Evolutionary conservation across 805 yeast species (phyloP), one percentile per base, ranked within the genome.

Genomic region (Saturnispora kantuleensis): DNA sequence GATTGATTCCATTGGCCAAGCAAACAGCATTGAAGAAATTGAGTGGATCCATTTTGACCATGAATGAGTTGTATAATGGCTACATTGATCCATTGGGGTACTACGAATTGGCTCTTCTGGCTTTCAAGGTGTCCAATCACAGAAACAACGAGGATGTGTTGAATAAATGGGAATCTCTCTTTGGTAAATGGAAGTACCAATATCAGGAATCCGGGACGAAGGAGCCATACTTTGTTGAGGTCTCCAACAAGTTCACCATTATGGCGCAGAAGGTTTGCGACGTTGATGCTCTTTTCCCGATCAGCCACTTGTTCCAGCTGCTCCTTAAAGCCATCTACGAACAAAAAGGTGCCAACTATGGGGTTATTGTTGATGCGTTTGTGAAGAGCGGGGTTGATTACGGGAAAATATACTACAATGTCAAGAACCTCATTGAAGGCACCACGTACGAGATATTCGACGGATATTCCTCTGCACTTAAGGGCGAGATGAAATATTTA

Each of bases 11-110:
- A 6, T 71, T 68, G 2, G 74, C 77, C 37, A 76, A 76, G 52
- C 62, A 64, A 6, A 71, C 69, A 39, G 74, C 84, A 10, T 58
- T 71, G 5, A 66, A 64, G 11, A 69, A 73, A 36, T 70, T 93
- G 45, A 76, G 84, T 57, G 76, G 71, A 34, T 73, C 74, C 56
- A 76, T 93, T 31, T 66, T 82, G 54, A 73, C 81, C 4, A 77
- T 88, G 30, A 81, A 84, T 55, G 93, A 84, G 47, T 66, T 93
- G 43, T 90, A 79, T 68, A 90, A 93, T 64, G 81, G 77, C 50
- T 90, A 73, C 62, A 86, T 95, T 10, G 89, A 84, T 54, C 95
- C 95, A 18, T 67, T 89, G 49, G 90, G 90, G 6, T 90, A 89
- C 58, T 79, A 81, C 62, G 95, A 85, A 53, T 69, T 90, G 41